Evolutionary conservation across 768 basidiomycete genomes (phyloP).

Genomic region (Leucocoprinus leucothites): DNA sequence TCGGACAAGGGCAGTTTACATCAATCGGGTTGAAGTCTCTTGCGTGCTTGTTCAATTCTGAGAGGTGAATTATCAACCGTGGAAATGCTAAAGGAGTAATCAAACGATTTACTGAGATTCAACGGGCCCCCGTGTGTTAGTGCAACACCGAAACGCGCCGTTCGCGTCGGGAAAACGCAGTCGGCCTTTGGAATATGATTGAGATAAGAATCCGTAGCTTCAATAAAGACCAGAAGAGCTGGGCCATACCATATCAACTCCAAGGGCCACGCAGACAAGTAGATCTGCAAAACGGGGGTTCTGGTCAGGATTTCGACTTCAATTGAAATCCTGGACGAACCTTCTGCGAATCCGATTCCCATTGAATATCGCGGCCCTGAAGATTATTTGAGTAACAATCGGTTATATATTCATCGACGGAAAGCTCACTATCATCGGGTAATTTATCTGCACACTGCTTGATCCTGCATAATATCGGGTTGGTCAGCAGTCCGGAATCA

Average conservation of each 20-base stretch:
- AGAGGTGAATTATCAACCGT: neutral
- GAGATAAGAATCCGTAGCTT: neutral
- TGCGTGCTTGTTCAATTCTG: slow-evolving; percentile 69
- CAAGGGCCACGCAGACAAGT: slow-evolving; percentile 87
- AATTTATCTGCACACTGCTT: slow-evolving; percentile 78
- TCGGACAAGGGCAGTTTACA: slow-evolving; percentile 79
- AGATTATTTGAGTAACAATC: slow-evolving; percentile 13
- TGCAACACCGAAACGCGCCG: slow-evolving; percentile 88
- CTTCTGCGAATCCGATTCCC: slow-evolving; percentile 93
- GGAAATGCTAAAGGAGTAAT: neutral
- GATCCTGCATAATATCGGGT: slow-evolving; percentile 44
- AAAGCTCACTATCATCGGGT: slow-evolving; percentile 67
- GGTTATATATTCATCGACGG: neutral
- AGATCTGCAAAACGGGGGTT: slow-evolving; percentile 50
- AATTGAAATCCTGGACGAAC: slow-evolving; percentile 30
- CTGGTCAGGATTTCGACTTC: neutral
- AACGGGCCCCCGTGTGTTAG: slow-evolving; percentile 78
- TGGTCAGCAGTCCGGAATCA: neutral
- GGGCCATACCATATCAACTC: slow-evolving; percentile 77
- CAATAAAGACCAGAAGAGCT: neutral
- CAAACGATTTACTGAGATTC: slow-evolving; percentile 61
- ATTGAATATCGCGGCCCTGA: slow-evolving; percentile 87
- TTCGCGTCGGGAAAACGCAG: slow-evolving; percentile 91
- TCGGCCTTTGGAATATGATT: slow-evolving; percentile 56
- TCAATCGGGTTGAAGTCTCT: slow-evolving; percentile 74